phyloP scores from a whole-genome alignment of 2,329 filamentous ascomycete genomes.

The Nothophoma quercina region DNA sequence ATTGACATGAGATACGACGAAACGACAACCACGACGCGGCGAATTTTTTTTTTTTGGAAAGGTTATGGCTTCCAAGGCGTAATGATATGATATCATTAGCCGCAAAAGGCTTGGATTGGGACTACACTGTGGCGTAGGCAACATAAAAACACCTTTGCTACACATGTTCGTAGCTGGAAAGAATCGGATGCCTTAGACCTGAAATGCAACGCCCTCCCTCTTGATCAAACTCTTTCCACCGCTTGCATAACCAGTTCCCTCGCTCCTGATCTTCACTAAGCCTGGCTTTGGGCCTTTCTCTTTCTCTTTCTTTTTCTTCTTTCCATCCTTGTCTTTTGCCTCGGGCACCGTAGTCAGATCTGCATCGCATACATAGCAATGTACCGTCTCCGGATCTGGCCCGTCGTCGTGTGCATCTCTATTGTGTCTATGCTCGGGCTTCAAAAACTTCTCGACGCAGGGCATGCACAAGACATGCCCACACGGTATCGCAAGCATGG shows the following conservation, averaged over 20 bases:
- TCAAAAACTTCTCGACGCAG: conserved; percentile 84
- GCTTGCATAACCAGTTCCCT: conserved; percentile 92
- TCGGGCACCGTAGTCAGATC: conserved; percentile 64
- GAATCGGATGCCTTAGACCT: too few relatives aligned
- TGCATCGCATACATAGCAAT: conserved; percentile 87
- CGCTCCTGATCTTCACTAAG: conserved; percentile 79
- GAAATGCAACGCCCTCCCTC: conserved; percentile 80
- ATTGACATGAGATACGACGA: too few relatives aligned
- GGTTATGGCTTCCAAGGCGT: too few relatives aligned
- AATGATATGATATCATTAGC: too few relatives aligned
- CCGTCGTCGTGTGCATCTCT: conserved; percentile 64
- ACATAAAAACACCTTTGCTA: too few relatives aligned
- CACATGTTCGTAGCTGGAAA: too few relatives aligned
- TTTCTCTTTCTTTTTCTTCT: conserved; percentile 52
- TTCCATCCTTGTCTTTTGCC: conserved; percentile 49
- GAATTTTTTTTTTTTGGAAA: too few relatives aligned
- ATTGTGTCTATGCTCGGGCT: conserved; percentile 48
- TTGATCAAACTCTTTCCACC: conserved; percentile 84
- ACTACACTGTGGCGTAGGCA: too few relatives aligned
- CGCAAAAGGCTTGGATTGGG: too few relatives aligned
- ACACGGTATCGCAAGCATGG: conserved; percentile 84
- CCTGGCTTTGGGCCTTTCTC: conserved; percentile 72
- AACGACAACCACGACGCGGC: too few relatives aligned
- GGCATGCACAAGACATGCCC: conserved; percentile 90
- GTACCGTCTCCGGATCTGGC: conserved; percentile 61